Percentiles rank a stretch among this genome's conserved stretches.
phyloP scores from a whole-genome alignment of 176 grass and related monocot species.

The Musa schizocarpa region DNA sequence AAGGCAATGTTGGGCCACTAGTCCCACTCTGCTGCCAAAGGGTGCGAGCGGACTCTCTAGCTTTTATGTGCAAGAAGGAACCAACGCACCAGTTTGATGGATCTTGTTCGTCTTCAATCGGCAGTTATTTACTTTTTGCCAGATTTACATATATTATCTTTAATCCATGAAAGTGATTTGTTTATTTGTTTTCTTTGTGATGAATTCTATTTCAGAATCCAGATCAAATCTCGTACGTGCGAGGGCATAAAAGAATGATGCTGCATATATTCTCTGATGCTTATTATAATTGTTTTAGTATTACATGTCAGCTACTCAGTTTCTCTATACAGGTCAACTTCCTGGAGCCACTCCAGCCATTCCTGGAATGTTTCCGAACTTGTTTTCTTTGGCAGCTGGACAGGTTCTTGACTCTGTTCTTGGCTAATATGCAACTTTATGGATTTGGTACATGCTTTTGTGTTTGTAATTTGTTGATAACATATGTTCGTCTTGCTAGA shows the following conservation, averaged over 20 bases:
- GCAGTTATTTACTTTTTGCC: slow-evolving; percentile 41
- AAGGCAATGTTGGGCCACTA: slow-evolving; percentile 70
- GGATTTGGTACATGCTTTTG: not conserved
- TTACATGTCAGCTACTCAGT: slow-evolving; percentile 12
- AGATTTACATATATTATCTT: slow-evolving; percentile 11
- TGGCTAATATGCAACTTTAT: not conserved
- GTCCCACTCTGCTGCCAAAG: slow-evolving; percentile 64
- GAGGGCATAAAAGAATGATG: slow-evolving; percentile 16
- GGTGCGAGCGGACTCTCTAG: slow-evolving; percentile 57
- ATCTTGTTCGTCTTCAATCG: slow-evolving; percentile 48
- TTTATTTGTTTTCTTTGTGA: slow-evolving; percentile 16
- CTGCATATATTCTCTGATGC: slow-evolving; percentile 12
- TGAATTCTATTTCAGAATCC: slow-evolving; percentile 15
- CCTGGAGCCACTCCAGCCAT: slow-evolving; percentile 38
- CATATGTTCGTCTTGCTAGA: slow-evolving; percentile 5
- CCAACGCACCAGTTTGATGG: slow-evolving; percentile 65
- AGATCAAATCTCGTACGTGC: slow-evolving; percentile 11
- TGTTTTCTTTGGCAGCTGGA: slow-evolving; percentile 53
- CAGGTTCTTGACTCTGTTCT: slow-evolving; percentile 33
- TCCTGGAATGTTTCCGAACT: slow-evolving; percentile 66
- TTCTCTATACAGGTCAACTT: slow-evolving; percentile 51
- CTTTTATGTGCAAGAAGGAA: slow-evolving; percentile 65
- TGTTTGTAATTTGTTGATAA: not conserved
- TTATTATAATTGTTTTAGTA: not conserved
- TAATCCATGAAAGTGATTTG: slow-evolving; percentile 21